Base-by-base conservation (phyloP, 805 yeast species). In the Huiozyma sinensis region DNA sequence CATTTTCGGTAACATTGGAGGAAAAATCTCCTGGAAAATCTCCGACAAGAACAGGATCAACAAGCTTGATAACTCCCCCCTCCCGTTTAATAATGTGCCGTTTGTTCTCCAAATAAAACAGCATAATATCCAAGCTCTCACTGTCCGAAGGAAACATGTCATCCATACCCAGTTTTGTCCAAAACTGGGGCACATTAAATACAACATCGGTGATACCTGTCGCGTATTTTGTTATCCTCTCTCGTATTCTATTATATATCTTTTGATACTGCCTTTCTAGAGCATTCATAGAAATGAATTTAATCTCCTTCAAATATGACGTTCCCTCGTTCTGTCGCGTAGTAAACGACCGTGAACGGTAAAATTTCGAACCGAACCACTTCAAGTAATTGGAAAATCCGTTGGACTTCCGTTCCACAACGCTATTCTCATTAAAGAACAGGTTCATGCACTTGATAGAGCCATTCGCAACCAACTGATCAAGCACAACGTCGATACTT, bases 401-500 rank as follows among this genome's bases (percentile, higher is more conserved):
- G 8, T 7, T 34, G 13, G 10, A 8, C 12, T n/a, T 7, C 27
- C 27, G 4, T 10, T 32, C n/a, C 34, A 10, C 34, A 32, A 4
- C 34, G n/a, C n/a, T 10, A 32, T 32, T 32, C n/a, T 10, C n/a
- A 4, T 17, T 17, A 17, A 17, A 4, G 24, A 17, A 17, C 24
- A 17, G 24, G 24, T 17, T 4, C 24, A 28, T 3, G 17, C 9
- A 8, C 33, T 31, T 31, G 37, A 68, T 49, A 35, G 54, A 54
- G 0, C 59, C 63, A 8, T 52, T 52, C 5, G 49, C 46, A 0
- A 66, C 55, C 28, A 67, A 47, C 7, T 49, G 53, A 38, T 67
- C 68, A 6, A 68, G 46, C 2, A 61, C 69, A 8, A 61, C 47
- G 43, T 64, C 69, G 17, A 68, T 49, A 3, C 67, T 58, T 43